These are phyloP conservation scores for Cadophora sp. DNA, from an alignment of 2,329 filamentous ascomycete genomes.

Conservation along the genomic window DNA sequence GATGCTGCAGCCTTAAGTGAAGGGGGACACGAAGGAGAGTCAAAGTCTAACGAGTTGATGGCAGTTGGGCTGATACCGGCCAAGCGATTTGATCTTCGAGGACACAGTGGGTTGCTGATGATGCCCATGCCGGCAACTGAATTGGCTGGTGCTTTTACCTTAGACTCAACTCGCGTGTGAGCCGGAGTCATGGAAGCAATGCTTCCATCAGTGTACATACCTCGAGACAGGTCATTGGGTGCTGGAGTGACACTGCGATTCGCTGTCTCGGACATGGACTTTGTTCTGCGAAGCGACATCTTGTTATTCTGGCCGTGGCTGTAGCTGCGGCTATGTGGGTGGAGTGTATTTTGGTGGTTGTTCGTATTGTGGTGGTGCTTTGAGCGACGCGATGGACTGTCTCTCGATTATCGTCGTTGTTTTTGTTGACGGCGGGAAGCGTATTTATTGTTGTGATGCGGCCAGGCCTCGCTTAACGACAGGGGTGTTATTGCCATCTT, in stretches of 20 bases:
- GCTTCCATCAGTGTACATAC: constrained; percentile 1
- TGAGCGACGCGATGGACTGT: background rate
- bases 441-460: background rate
- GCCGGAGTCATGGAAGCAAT: constrained; percentile 7
- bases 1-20: background rate
- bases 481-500: background rate
- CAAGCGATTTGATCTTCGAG: background rate
- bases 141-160: background rate
- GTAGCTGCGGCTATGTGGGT: background rate
- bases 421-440: background rate
- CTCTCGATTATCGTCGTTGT: background rate
- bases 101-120: background rate
- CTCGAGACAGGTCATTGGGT: background rate
- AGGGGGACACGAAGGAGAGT: background rate
- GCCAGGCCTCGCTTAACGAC: background rate
- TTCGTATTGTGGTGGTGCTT: background rate
- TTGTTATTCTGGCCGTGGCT: background rate
- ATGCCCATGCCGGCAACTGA: too few species aligned
- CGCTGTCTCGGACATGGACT: background rate
- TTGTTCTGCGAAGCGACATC: background rate
- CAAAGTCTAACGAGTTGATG: background rate
- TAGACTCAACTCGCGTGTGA: constrained; percentile 12
- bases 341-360: background rate
- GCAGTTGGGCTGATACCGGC: too few species aligned
- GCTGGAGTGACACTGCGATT: background rate